Percentiles rank a stretch among this genome's conserved stretches.
Conservation (phyloP, 139 green algal genomes). For the Auxenochlorella pyrenoidosa region DNA sequence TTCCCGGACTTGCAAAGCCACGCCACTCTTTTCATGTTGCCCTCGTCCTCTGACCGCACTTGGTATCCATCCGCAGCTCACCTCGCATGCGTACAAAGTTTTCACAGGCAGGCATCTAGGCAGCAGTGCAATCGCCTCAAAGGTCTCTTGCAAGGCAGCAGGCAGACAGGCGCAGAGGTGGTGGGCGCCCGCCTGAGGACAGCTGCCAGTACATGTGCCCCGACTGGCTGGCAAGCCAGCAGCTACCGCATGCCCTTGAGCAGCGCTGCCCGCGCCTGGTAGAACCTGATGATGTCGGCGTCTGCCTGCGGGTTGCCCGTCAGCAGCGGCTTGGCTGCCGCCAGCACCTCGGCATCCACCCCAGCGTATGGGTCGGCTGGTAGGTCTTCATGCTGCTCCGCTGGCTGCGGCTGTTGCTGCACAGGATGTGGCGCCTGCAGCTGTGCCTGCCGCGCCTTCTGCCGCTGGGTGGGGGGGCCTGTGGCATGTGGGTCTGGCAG, state of each 20-base stretch:
- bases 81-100: too few species aligned
- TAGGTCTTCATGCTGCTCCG: background rate
- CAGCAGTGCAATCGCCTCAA: too few species aligned
- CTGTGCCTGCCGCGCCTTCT: background rate
- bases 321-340: constrained; percentile 70
- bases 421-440: background rate
- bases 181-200: too few species aligned
- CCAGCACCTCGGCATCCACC: constrained; percentile 67
- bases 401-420: background rate
- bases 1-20: too few species aligned
- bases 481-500: background rate
- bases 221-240: too few species aligned
- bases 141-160: too few species aligned
- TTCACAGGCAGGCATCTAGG: too few species aligned
- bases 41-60: background rate
- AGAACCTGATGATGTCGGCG: constrained; percentile 89
- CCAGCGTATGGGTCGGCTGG: constrained; percentile 7
- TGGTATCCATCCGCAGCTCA: too few species aligned
- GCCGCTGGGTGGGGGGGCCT: background rate
- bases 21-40: background rate
- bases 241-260: constrained; percentile 33
- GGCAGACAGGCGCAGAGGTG: too few species aligned
- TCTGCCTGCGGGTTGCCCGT: constrained; percentile 87
- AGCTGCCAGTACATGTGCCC: too few species aligned
- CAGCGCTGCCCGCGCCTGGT: constrained; percentile 79